Conservation (phyloP, 257 asterid species). For the Solanum chaucha region DNA sequence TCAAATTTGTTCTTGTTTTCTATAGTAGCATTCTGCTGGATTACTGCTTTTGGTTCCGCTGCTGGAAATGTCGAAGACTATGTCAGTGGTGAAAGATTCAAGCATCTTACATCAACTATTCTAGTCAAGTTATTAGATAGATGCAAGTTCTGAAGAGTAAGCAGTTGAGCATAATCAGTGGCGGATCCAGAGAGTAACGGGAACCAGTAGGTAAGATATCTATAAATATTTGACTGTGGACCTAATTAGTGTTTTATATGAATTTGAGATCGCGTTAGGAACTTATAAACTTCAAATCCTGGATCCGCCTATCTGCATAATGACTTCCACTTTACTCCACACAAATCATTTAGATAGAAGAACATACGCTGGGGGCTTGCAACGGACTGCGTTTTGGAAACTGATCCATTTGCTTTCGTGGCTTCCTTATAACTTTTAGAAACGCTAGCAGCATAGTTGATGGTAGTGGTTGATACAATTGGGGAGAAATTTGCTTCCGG, state of each 20-base stretch:
- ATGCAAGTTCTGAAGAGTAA: not conserved
- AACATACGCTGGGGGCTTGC: conserved; percentile 12
- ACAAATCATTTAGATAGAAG: not conserved
- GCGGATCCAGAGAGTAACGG: not conserved
- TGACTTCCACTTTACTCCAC: not conserved
- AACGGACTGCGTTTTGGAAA: not conserved
- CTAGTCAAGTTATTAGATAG: not conserved
- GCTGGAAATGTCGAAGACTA: not conserved
- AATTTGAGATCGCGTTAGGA: not conserved
- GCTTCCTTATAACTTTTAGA: conserved; percentile 4
- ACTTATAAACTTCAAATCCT: not conserved
- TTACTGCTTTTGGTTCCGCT: not conserved
- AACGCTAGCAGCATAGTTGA: conserved; percentile 7
- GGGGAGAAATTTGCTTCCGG: not conserved
- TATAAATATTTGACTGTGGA: not conserved
- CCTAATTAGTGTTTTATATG: not conserved
- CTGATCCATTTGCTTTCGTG: conserved; percentile 1
- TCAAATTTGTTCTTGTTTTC: conserved; percentile 16
- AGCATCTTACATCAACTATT: not conserved
- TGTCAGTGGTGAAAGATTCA: not conserved
- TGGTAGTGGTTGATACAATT: not conserved
- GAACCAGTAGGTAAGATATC: not conserved
- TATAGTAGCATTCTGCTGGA: not conserved
- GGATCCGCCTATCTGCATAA: not conserved
- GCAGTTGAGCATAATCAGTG: not conserved